A percentile compares a stretch with the other conserved stretches of the same genome.
phyloP scores from a whole-genome alignment of 192 early-diverging fungal species.

The Nowakowskiella sp. region DNA sequence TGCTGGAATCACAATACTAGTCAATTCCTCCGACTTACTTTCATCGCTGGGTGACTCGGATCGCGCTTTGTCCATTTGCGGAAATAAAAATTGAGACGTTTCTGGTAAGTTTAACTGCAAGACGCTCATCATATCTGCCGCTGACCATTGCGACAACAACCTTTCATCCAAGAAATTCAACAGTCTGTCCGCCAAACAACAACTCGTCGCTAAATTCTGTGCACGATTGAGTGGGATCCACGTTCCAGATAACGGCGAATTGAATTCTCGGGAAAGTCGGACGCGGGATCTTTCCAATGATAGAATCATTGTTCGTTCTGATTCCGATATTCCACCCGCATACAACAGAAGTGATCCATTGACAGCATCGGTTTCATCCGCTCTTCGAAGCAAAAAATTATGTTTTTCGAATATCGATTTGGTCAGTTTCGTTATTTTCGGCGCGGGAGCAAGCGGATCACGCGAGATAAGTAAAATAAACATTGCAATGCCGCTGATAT shows the following conservation, averaged over 20 bases:
- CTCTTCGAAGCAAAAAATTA: constrained; percentile 57
- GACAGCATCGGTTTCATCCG: constrained; percentile 71
- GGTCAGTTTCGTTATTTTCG: background rate
- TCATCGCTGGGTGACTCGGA: too few species aligned
- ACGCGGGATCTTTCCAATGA: constrained; percentile 75
- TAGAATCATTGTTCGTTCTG: constrained; percentile 76
- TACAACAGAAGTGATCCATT: constrained; percentile 77
- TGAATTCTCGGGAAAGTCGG: constrained; percentile 61
- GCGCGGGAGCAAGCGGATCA: background rate
- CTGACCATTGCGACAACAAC: too few species aligned
- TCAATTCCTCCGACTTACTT: too few species aligned
- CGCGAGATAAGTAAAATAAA: constrained; percentile 8
- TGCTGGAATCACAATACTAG: too few species aligned
- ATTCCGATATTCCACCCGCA: constrained; percentile 81
- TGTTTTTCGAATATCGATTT: constrained; percentile 1
- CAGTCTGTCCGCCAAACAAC: too few species aligned
- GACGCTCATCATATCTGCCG: too few species aligned
- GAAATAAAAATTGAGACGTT: too few species aligned
- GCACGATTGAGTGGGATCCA: constrained; percentile 89
- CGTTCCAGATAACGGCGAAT: constrained; percentile 70
- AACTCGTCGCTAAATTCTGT: constrained; percentile 70
- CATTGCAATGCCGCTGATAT: constrained; percentile 11
- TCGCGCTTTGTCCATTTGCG: too few species aligned
- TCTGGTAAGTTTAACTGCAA: too few species aligned
- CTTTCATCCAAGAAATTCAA: too few species aligned